phyloP scores from a whole-genome alignment of 305 asterid species.

The Fraxinus latifolia region DNA sequence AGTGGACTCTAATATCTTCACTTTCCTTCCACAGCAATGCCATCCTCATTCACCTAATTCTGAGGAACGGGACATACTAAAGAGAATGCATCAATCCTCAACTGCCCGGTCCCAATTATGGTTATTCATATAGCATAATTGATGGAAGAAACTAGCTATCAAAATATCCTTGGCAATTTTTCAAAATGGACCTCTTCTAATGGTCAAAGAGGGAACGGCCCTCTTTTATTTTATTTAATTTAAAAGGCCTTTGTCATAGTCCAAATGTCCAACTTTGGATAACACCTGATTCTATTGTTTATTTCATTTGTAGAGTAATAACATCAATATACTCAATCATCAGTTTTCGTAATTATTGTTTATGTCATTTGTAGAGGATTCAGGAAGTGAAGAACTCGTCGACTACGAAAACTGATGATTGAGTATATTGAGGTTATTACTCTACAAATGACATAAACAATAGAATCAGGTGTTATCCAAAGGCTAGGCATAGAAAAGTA shows the following conservation, averaged over 20 bases:
- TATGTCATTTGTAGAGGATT: too few relatives aligned
- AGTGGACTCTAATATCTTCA: not conserved
- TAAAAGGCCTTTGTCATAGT: not conserved
- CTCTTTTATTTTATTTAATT: not conserved
- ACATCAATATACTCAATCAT: not conserved
- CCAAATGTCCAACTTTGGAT: not conserved
- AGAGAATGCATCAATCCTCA: not conserved
- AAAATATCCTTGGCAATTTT: not conserved
- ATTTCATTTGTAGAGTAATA: not conserved
- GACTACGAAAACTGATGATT: not conserved
- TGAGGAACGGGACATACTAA: not conserved
- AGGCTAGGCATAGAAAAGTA: constrained; percentile 25
- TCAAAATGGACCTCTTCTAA: not conserved
- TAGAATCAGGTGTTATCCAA: not conserved
- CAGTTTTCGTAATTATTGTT: not conserved
- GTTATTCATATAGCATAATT: not conserved
- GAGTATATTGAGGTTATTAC: not conserved
- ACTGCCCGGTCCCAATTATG: not conserved
- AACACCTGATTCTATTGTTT: not conserved
- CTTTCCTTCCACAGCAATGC: not conserved
- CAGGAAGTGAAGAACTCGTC: not conserved
- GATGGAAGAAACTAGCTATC: not conserved
- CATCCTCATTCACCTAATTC: not conserved
- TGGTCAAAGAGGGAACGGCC: not conserved
- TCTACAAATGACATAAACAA: not conserved